These are phyloP conservation scores for Pseudogymnoascus verrucosus DNA, from an alignment of 2,329 filamentous ascomycete species.

Conservation along the genomic window DNA sequence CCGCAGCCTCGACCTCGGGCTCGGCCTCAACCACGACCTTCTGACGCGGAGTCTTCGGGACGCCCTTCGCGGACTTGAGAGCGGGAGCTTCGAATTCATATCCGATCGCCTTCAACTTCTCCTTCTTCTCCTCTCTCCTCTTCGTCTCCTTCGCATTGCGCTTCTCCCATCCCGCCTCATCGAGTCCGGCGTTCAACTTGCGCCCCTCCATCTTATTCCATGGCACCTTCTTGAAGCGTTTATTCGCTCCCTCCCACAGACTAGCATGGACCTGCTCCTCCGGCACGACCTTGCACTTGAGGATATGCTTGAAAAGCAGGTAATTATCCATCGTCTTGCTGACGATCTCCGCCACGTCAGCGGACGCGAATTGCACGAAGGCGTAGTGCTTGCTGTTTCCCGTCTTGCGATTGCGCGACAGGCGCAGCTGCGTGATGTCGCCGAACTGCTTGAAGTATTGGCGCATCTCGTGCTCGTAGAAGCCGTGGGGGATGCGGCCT, in stretches of 20 bases:
- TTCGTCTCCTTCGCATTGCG: constrained; percentile 66
- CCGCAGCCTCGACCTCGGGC: constrained; percentile 15
- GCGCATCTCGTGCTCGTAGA: constrained; percentile 94
- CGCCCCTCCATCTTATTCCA: constrained; percentile 79
- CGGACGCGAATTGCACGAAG: constrained; percentile 77
- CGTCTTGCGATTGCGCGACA: constrained; percentile 88
- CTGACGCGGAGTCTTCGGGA: constrained; percentile 34
- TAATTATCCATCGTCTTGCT: constrained; percentile 98
- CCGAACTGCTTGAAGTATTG: constrained; percentile 94
- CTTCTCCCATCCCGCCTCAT: constrained; percentile 70
- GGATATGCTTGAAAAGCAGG: constrained; percentile 85
- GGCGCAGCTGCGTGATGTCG: constrained; percentile 63
- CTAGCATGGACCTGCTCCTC: constrained; percentile 69
- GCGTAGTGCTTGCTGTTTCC: constrained; percentile 89
- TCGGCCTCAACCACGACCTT: constrained; percentile 18
- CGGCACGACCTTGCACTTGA: constrained; percentile 77
- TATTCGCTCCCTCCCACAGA: constrained; percentile 83
- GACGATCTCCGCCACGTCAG: constrained; percentile 81
- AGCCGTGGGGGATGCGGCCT: constrained; percentile 85
- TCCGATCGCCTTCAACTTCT: constrained; percentile 69
- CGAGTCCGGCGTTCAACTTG: constrained; percentile 63
- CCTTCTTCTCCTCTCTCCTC: constrained; percentile 58
- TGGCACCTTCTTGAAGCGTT: constrained; percentile 80
- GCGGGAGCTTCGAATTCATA: constrained; percentile 74
- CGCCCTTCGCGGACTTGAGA: constrained; percentile 55